These are phyloP conservation scores for Arabidopsis arenosa DNA, from an alignment of 345 rosid genomes.

Conservation along the genomic window DNA sequence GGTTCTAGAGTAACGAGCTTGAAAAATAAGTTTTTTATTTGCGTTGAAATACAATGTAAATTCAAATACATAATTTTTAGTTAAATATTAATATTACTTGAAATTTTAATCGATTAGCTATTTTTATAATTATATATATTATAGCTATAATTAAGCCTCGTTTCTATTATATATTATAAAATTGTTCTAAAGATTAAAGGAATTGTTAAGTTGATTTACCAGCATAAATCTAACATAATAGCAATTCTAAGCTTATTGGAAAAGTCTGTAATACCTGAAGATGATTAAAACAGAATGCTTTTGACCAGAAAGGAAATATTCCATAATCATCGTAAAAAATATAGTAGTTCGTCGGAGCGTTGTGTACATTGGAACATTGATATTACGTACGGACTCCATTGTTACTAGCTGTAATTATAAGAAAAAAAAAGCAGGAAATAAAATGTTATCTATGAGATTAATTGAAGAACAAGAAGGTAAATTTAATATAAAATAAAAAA, in stretches of 20 bases:
- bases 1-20: too few relatives aligned
- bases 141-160: too few relatives aligned
- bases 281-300: conserved; percentile 55
- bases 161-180: too few relatives aligned
- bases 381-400: conserved; percentile 80
- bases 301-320: conserved; percentile 64
- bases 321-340: conserved; percentile 70
- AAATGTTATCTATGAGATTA: not conserved
- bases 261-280: conserved; percentile 56
- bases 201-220: not conserved
- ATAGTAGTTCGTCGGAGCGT: conserved; percentile 77
- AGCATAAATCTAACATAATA: not conserved
- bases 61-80: too few relatives aligned
- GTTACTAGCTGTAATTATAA: conserved; percentile 57
- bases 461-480: not conserved
- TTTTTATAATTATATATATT: too few relatives aligned
- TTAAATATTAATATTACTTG: too few relatives aligned
- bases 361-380: conserved; percentile 84
- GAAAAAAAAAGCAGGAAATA: not conserved
- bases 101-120: too few relatives aligned
- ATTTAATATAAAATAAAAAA: too few relatives aligned
- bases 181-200: too few relatives aligned
- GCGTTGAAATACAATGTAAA: too few relatives aligned
- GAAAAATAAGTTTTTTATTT: too few relatives aligned
- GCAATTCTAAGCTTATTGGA: not conserved